Base-by-base conservation (phyloP, 331 rosid species). In the Pyracantha coccinea region DNA sequence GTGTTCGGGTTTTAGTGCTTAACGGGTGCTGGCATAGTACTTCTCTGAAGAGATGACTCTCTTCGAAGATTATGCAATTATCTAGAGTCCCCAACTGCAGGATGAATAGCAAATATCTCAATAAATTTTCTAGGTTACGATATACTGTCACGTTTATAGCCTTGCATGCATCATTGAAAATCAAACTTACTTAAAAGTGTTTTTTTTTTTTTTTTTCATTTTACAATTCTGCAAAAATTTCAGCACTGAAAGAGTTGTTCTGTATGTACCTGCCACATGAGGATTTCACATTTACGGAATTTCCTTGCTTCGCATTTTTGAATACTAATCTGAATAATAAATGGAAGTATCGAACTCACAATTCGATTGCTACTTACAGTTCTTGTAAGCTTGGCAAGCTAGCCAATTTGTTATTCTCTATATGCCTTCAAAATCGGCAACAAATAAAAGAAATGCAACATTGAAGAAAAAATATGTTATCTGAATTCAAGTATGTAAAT, bases 351-450 rank as follows among this genome's bases (percentile, higher is more conserved):
- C 12, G 41, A 35, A 55, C 20, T 71, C 15, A 21, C 67, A 38
- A n/a, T 23, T 32, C 80, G 50, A 35, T 63, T 74, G 71, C 9
- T 75, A 80, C 96, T 23, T 89, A 93, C 98, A 93, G 80, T 87
- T 89, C 97, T 81, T 88, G 90, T 72, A 91, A 82, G 79, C 82
- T 83, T 72, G 96, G 91, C 80, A 93, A 86, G 78, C 84, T 88
- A 64, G 90, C 87, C 77, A 93, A 82, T 76, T 82, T 76, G 89
- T 93, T 93, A 85, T 93, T 88, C 94, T 93, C 98, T 65, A 93
- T 79, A 90, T 91, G 97, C 83, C 97, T 93, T 93, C 90, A 87
- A 86, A 25, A 74, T 66, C 74, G 76, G 63, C 57, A 17, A 60
- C 21, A 58, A 57, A 52, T 45, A 23, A 9, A 35, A 57, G 13